Evolutionary conservation across 2,329 filamentous ascomycete species (phyloP), one percentile per base, ranked within the genome.

Genomic region (Xylariaceae sp.): DNA sequence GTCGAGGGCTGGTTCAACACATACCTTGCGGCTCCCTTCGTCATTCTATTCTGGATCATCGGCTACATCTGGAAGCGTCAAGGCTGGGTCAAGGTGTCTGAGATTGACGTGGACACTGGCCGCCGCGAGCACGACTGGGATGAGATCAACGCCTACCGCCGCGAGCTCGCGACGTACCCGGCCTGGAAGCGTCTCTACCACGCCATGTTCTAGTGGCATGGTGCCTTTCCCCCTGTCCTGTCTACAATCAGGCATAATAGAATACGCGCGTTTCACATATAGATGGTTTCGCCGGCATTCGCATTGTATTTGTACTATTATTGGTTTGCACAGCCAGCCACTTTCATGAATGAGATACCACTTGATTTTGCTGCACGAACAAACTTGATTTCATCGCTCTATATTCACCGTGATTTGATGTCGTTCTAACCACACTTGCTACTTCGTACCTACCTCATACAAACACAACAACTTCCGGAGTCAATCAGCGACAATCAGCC

Each of bases 21-120:
- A 0, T 83, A 80, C 65, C 76, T 85, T 8, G 82, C 81, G 4
- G 64, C 81, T 17, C 81, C 81, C 6, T 76, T 85, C 17, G 79
- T 85, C 37, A 65, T 85, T 2, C 9, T 74, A 10, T 85, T 85
- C 71, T 85, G 80, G 74, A 51, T 76, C 23, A 66, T 69, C 42
- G 83, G 86, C 1, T 88, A 82, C 66, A 39, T 82, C 57, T 89
- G 86, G 86, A 89, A 88, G 76, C 75, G 82, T 48, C 72, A 79
- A 34, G 79, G 79, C 6, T 88, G 82, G 81, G 74, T 86, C 53
- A 78, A 74, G 55, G 74, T 82, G 1, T 70, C 74, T 34, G 77
- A 89, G 60, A 88, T 90, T 61, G 87, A 90, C 64, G 79, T 90
- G 56, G 86, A 89, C 69, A 81, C 78, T 44, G 85, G 84, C 51